Evolutionary conservation across 179 eudicot genomes (phyloP), one percentile per base, ranked within the genome.

Genomic region (Beta lomatogona): DNA sequence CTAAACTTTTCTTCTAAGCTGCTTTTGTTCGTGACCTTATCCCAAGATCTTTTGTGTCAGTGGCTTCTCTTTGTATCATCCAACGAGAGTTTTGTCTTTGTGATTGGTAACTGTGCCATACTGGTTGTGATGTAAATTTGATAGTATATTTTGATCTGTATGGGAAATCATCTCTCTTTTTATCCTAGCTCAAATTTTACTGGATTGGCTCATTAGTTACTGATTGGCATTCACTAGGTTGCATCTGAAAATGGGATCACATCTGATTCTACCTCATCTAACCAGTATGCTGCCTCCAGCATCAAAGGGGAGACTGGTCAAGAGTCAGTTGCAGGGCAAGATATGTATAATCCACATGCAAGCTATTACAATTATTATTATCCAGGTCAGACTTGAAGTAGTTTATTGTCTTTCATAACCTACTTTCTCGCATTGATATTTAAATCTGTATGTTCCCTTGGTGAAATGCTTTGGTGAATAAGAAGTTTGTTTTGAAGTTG

Each of bases 331-430:
- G 80, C 80, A 52, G 92, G 82, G 76, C 92, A 82, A 81, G 90
- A 85, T 81, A 84, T 77, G 86, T 86, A 80, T 72, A 77, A 87
- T 81, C 89, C 86, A 82, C 86, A 90, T 71, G 74, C 89, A 82
- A 90, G 85, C 92, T 88, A 84, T 84, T 90, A 85, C 84, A 83
- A 90, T 73, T 89, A 93, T 83, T 82, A 89, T 77, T 86, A 88
- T 82, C 91, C 91, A 87, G 95, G 97, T 91, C 81, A 88, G 87
- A 75, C 25, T 9, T 11, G 10, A 4, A 1, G 8, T 1, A 21
- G 2, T 22, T 53, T 7, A 11, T 60, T 80, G n/a, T 50, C 19
- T 31, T 21, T 68, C 4, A 7, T n/a, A n/a, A 46, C 10, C 4
- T 50, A 12, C 12, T 50, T 72, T 21, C 46, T 5, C 28, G 16